A percentile compares a stretch with the other conserved stretches of the same genome.
phyloP scores from a whole-genome alignment of 2,329 filamentous ascomycete genomes.

The Fusarium aywerte region DNA sequence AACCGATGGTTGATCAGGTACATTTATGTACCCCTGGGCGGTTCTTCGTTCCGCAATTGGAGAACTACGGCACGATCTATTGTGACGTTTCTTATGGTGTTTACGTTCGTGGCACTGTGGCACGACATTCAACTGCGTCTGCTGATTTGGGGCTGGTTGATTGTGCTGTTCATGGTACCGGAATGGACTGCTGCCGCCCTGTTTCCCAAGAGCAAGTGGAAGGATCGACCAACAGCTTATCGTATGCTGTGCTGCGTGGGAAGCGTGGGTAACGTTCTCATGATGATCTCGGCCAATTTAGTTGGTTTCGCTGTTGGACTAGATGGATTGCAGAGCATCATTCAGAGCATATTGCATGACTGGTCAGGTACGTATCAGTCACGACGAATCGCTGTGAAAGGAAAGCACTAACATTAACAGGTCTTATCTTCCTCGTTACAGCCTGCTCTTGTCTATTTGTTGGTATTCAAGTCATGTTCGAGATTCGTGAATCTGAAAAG shows the following conservation, averaged over 20 bases:
- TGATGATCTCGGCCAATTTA: conserved; percentile 96
- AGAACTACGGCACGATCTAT: conserved; percentile 67
- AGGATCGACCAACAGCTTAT: conserved; percentile 75
- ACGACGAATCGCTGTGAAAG: not conserved
- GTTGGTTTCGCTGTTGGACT: conserved; percentile 94
- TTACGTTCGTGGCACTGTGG: conserved; percentile 98
- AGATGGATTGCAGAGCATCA: conserved; percentile 83
- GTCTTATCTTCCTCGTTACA: conserved; percentile 75
- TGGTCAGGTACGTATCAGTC: conserved; percentile 67
- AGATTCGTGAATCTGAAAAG: conserved; percentile 86
- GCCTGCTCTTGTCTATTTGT: conserved; percentile 83
- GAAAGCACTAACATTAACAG: conserved; percentile 54
- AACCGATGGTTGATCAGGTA: conserved; percentile 96
- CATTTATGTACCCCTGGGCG: conserved; percentile 91
- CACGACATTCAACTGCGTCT: conserved; percentile 94
- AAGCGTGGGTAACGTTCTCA: conserved; percentile 83
- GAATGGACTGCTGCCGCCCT: conserved; percentile 78
- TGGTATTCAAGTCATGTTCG: conserved; percentile 95
- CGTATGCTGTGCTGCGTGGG: conserved; percentile 83
- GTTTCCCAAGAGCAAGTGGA: conserved; percentile 81
- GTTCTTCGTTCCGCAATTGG: conserved; percentile 63
- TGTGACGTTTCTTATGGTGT: conserved; percentile 83
- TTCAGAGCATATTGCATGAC: conserved; percentile 79
- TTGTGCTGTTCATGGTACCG: conserved; percentile 92
- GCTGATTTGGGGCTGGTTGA: conserved; percentile 95